Evolutionary conservation across 805 yeast genomes (phyloP).

Genomic region (Teunomyces cretensis): DNA sequence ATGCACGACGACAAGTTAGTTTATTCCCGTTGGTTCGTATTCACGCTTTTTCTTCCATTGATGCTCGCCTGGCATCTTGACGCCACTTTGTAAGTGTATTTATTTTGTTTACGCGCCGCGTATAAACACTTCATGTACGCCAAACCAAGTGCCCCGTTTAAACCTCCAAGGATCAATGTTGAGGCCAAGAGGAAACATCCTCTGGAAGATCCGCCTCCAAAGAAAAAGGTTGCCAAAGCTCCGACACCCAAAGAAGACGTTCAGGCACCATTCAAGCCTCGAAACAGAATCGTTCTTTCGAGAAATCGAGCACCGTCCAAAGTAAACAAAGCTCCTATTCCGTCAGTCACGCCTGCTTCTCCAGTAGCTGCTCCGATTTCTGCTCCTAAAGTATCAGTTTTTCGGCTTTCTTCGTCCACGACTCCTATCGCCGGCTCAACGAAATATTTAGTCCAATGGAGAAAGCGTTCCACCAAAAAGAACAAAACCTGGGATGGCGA

Average conservation of each 20-base stretch:
- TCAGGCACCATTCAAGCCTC: neutral
- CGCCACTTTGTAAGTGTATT: neutral
- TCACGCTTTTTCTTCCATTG: no score
- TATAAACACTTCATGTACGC: conserved; percentile 14
- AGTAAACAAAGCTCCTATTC: neutral
- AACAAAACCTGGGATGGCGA: conserved; percentile 96
- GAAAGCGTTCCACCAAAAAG: conserved; percentile 74
- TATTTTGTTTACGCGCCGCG: neutral
- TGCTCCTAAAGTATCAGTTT: neutral
- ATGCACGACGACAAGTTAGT: no score
- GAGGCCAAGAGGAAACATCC: neutral
- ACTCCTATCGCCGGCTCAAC: neutral
- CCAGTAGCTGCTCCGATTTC: neutral
- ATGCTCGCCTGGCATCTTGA: neutral
- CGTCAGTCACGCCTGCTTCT: neutral
- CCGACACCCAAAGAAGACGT: neutral
- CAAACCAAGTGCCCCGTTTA: conserved; percentile 48
- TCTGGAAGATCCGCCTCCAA: neutral
- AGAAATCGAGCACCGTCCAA: conserved; percentile 3
- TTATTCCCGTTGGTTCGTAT: no score
- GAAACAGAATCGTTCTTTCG: neutral
- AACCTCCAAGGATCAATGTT: conserved; percentile 42
- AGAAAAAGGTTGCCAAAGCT: neutral
- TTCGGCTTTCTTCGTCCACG: neutral
- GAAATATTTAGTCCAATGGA: conserved; percentile 50